phyloP scores from a whole-genome alignment of 306 rosid genomes.

The Ochetophila trinervis region DNA sequence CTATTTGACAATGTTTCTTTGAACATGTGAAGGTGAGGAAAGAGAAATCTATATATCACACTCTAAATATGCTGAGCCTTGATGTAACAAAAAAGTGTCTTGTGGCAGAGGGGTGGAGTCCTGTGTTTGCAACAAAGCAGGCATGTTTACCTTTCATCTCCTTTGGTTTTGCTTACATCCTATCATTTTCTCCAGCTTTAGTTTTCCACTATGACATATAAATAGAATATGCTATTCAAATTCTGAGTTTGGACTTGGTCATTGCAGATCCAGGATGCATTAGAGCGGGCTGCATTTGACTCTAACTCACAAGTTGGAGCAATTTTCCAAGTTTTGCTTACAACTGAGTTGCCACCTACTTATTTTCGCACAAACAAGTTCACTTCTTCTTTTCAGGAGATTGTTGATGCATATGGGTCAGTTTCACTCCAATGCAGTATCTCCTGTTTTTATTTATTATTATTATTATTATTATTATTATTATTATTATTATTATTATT shows the following conservation, averaged over 20 bases:
- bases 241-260: slow-evolving; percentile 12
- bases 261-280: slow-evolving; percentile 56
- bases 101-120: slow-evolving; percentile 98
- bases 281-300: slow-evolving; percentile 48
- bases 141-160: slow-evolving; percentile 31
- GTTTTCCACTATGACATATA: neutral
- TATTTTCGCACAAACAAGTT: slow-evolving; percentile 57
- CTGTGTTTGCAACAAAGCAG: slow-evolving; percentile 80
- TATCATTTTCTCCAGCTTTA: slow-evolving; percentile 6
- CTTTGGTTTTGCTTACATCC: neutral
- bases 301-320: slow-evolving; percentile 62
- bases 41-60: slow-evolving; percentile 89
- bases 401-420: slow-evolving; percentile 63
- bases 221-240: neutral
- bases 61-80: slow-evolving; percentile 90
- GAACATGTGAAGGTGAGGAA: slow-evolving; percentile 70
- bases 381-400: slow-evolving; percentile 60
- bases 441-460: slow-evolving; percentile 4
- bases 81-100: slow-evolving; percentile 96
- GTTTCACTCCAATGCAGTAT: slow-evolving; percentile 12
- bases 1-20: slow-evolving; percentile 33
- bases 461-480: neutral
- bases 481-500: too few species aligned
- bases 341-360: slow-evolving; percentile 52
- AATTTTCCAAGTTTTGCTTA: slow-evolving; percentile 52